Evolutionary conservation across 2,329 filamentous ascomycete genomes (phyloP).

Genomic region (Neoascochyta sp.): DNA sequence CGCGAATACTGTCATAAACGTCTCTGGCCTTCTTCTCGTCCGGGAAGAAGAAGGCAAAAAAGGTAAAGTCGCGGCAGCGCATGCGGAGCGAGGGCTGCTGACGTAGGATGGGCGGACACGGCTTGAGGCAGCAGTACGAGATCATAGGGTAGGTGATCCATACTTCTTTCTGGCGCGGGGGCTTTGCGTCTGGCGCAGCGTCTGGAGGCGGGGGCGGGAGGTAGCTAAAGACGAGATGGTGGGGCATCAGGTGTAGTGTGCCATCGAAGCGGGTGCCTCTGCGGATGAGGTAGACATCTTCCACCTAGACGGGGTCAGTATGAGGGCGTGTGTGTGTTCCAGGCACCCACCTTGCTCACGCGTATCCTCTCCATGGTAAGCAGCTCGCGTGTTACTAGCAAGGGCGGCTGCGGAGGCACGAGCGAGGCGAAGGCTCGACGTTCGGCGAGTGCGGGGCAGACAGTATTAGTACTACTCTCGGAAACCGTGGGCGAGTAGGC

Average conservation of each 20-base stretch:
- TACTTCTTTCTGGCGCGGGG: slow-evolving; percentile 60
- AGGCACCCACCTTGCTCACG: slow-evolving; percentile 42
- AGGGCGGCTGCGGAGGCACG: slow-evolving; percentile 7
- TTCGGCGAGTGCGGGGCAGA: too few relatives aligned
- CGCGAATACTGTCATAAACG: slow-evolving; percentile 80
- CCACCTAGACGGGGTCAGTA: slow-evolving; percentile 46
- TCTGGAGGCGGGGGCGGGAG: slow-evolving; percentile 42
- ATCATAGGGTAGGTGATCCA: slow-evolving; percentile 98
- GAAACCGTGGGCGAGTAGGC: too few relatives aligned
- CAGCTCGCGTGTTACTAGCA: slow-evolving; percentile 8
- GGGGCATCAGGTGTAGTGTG: slow-evolving; percentile 59
- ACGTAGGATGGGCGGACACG: slow-evolving; percentile 64
- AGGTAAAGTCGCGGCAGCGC: slow-evolving; percentile 89
- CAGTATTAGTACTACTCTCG: too few relatives aligned
- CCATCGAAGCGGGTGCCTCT: slow-evolving; percentile 56
- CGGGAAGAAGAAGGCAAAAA: slow-evolving; percentile 83
- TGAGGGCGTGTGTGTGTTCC: neutral
- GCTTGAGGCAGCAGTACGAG: slow-evolving; percentile 71
- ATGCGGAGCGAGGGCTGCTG: slow-evolving; percentile 79
- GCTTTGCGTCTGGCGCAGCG: slow-evolving; percentile 38
- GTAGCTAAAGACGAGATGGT: slow-evolving; percentile 64
- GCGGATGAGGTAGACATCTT: slow-evolving; percentile 59
- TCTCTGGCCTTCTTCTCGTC: slow-evolving; percentile 73
- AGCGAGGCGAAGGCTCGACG: too few relatives aligned
- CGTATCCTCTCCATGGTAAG: slow-evolving; percentile 45